Evolutionary conservation across 129 eudicot species (phyloP).

Genomic region (Glebionis coronaria): DNA sequence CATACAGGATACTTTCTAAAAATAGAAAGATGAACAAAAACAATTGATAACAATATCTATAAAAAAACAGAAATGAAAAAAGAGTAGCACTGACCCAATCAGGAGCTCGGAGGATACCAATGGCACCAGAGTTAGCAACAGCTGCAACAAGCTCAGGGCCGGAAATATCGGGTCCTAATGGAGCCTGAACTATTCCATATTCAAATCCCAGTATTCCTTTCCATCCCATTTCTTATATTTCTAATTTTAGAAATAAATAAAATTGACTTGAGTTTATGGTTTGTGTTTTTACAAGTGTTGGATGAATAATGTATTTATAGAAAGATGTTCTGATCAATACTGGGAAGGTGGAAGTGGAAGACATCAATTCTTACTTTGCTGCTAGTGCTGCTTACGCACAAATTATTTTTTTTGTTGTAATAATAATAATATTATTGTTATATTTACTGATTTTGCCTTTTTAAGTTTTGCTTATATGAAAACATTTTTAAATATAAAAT

Average conservation of each 20-base stretch:
- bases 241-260: not conserved
- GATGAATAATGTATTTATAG: not conserved
- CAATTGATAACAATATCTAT: not conserved
- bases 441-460: too few relatives aligned
- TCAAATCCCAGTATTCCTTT: slow-evolving; percentile 87
- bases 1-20: too few relatives aligned
- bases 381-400: too few relatives aligned
- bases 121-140: slow-evolving; percentile 88
- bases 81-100: slow-evolving; percentile 57
- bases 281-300: not conserved
- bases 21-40: too few relatives aligned
- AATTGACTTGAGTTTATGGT: not conserved
- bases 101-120: slow-evolving; percentile 86
- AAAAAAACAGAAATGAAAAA: not conserved
- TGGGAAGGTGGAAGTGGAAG: too few relatives aligned
- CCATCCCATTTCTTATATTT: slow-evolving; percentile 41
- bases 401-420: too few relatives aligned
- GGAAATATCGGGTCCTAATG: slow-evolving; percentile 90
- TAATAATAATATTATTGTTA: too few relatives aligned
- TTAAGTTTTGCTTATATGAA: too few relatives aligned
- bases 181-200: slow-evolving; percentile 85
- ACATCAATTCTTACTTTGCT: too few relatives aligned
- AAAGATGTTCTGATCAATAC: too few relatives aligned
- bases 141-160: slow-evolving; percentile 97
- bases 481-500: too few relatives aligned